These are phyloP conservation scores for Anisogramma anomala DNA, from an alignment of 2,329 filamentous ascomycete genomes.

Conservation along the genomic window DNA sequence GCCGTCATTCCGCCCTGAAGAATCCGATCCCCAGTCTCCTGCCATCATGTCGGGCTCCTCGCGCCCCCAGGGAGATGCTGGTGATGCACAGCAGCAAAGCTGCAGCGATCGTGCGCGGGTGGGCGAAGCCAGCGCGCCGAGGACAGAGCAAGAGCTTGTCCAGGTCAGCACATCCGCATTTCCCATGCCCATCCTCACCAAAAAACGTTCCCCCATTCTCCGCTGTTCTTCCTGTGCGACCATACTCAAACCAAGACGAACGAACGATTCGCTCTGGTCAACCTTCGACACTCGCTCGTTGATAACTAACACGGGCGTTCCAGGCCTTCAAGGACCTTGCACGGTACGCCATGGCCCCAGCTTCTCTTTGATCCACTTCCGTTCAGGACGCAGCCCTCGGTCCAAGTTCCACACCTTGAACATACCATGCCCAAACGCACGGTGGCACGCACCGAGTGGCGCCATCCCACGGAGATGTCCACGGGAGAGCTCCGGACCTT, in stretches of 20 bases:
- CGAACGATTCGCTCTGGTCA: too few relatives aligned
- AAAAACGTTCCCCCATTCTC: not conserved
- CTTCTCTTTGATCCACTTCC: not conserved
- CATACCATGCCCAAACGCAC: too few relatives aligned
- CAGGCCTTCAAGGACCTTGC: constrained; percentile 24
- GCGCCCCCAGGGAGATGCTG: not conserved
- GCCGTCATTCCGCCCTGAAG: too few relatives aligned
- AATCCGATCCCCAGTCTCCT: too few relatives aligned
- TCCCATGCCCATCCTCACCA: too few relatives aligned
- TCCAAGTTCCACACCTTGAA: not conserved
- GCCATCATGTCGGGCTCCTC: constrained; percentile 2
- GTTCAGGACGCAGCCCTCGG: too few relatives aligned
- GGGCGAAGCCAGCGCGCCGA: not conserved
- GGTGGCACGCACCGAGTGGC: too few relatives aligned
- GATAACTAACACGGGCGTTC: constrained; percentile 14
- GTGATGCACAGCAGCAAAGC: not conserved
- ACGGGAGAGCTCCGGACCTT: not conserved
- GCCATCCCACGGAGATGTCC: not conserved
- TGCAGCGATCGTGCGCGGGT: not conserved
- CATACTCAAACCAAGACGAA: not conserved
- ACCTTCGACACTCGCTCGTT: too few relatives aligned
- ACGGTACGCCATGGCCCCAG: constrained; percentile 18
- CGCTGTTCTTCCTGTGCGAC: not conserved
- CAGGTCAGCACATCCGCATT: constrained; percentile 8
- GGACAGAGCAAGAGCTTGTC: constrained; percentile 10